These are phyloP conservation scores for Claviceps monticola DNA, from an alignment of 2,329 filamentous ascomycete genomes.

Conservation along the genomic window DNA sequence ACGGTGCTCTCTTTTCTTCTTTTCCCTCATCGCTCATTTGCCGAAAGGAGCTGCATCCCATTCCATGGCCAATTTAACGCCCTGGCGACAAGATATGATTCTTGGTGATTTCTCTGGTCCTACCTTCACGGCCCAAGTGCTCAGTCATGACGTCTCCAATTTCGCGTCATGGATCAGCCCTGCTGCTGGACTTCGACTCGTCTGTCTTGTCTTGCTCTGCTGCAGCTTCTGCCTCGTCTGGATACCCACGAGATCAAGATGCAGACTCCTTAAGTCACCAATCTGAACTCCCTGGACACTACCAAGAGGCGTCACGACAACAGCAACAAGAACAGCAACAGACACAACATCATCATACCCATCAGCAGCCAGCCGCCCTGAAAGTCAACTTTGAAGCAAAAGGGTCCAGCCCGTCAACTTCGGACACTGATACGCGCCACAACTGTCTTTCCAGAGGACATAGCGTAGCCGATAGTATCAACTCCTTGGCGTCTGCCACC, in stretches of 20 bases:
- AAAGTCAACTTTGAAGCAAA: not conserved
- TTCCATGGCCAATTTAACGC: slow-evolving; percentile 10
- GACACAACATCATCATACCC: slow-evolving; percentile 8
- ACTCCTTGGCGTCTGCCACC: slow-evolving; percentile 2
- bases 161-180: slow-evolving; percentile 3
- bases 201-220: slow-evolving; percentile 17
- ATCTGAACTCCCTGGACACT: slow-evolving; percentile 1
- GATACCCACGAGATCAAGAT: slow-evolving; percentile 10
- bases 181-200: slow-evolving; percentile 2
- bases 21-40: slow-evolving; percentile 2
- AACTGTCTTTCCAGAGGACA: slow-evolving; percentile 4
- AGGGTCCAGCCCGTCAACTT: not conserved
- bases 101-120: slow-evolving; percentile 4
- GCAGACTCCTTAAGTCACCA: slow-evolving; percentile 1
- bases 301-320: not conserved
- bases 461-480: slow-evolving; percentile 2
- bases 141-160: slow-evolving; percentile 13
- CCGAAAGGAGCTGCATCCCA: slow-evolving; percentile 5
- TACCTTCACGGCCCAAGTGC: slow-evolving; percentile 5
- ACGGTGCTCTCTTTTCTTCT: slow-evolving; percentile 1
- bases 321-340: not conserved
- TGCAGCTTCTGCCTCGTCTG: slow-evolving; percentile 25
- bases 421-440: slow-evolving; percentile 5
- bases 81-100: slow-evolving; percentile 9
- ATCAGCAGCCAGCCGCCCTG: not conserved